Evolutionary conservation across 2,329 filamentous ascomycete genomes (phyloP).

Genomic region (Karstenula rhodostoma): DNA sequence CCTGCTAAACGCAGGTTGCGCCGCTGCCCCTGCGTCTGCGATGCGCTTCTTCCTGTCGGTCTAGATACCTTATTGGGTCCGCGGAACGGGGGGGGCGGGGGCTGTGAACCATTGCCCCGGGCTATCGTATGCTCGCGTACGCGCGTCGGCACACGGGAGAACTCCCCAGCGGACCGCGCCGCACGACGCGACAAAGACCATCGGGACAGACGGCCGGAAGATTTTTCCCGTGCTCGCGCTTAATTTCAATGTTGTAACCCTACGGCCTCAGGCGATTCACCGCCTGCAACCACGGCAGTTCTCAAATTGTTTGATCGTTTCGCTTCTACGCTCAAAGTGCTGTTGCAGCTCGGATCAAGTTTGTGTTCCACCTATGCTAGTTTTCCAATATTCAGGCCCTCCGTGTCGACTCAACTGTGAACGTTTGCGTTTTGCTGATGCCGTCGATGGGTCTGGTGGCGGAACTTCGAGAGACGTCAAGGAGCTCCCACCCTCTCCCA

Average conservation of each 20-base stretch:
- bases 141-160: background rate
- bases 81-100: too few species aligned
- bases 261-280: background rate
- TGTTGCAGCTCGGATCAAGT: background rate
- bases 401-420: constrained; percentile 1
- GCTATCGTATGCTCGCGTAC: background rate
- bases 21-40: background rate
- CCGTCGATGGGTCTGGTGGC: background rate
- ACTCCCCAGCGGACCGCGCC: background rate
- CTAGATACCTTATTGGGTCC: background rate
- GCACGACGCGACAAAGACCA: background rate
- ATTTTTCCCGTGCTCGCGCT: background rate
- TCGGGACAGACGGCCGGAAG: background rate
- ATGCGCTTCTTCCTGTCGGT: background rate
- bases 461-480: constrained; percentile 2
- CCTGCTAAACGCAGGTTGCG: background rate
- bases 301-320: background rate
- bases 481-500: background rate
- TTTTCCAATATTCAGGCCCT: background rate
- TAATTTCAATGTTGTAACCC: background rate
- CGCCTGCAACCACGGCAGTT: background rate
- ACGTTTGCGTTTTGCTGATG: constrained; percentile 4
- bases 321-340: background rate
- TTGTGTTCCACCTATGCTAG: background rate
- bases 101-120: background rate